Percentiles rank a stretch among this genome's conserved stretches.
Conservation (phyloP, 192 early-diverging fungal species). For the Umbelopsis isabellina region DNA sequence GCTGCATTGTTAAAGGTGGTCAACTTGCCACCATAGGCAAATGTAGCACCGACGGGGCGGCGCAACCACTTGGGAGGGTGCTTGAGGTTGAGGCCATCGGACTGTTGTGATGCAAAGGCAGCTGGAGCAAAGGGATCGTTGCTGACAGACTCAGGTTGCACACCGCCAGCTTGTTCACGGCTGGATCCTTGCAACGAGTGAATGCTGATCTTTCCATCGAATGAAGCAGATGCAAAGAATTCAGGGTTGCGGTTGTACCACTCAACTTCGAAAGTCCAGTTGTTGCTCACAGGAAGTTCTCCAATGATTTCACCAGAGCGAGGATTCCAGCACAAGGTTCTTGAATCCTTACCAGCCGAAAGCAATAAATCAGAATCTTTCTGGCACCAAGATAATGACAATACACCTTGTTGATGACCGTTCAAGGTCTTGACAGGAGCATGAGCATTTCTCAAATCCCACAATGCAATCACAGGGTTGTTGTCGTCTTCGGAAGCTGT, state of each 20-base stretch:
- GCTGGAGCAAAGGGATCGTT: constrained; percentile 83
- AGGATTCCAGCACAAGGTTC: constrained; percentile 95
- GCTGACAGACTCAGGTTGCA: constrained; percentile 43
- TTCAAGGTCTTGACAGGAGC: constrained; percentile 84
- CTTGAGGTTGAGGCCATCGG: constrained; percentile 75
- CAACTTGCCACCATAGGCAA: constrained; percentile 91
- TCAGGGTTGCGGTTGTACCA: constrained; percentile 97
- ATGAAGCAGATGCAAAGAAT: constrained; percentile 83
- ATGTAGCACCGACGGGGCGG: constrained; percentile 82
- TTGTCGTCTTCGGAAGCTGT: constrained; percentile 92
- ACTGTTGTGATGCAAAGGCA: constrained; percentile 62
- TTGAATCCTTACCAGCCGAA: constrained; percentile 94
- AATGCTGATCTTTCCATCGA: constrained; percentile 92
- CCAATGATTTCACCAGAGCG: constrained; percentile 81
- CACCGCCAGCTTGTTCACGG: constrained; percentile 30
- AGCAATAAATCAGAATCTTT: constrained; percentile 92
- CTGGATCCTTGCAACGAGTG: constrained; percentile 72
- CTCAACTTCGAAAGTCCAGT: constrained; percentile 97
- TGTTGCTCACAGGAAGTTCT: constrained; percentile 81
- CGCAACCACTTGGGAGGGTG: constrained; percentile 96
- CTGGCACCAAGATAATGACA: constrained; percentile 93
- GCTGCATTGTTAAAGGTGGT: constrained; percentile 70
- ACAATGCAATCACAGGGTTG: constrained; percentile 85
- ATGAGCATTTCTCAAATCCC: constrained; percentile 95
- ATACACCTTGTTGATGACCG: constrained; percentile 90